These are phyloP conservation scores for Acephala macrosclerotiorum DNA, from an alignment of 2,329 filamentous ascomycete species.

Conservation along the genomic window DNA sequence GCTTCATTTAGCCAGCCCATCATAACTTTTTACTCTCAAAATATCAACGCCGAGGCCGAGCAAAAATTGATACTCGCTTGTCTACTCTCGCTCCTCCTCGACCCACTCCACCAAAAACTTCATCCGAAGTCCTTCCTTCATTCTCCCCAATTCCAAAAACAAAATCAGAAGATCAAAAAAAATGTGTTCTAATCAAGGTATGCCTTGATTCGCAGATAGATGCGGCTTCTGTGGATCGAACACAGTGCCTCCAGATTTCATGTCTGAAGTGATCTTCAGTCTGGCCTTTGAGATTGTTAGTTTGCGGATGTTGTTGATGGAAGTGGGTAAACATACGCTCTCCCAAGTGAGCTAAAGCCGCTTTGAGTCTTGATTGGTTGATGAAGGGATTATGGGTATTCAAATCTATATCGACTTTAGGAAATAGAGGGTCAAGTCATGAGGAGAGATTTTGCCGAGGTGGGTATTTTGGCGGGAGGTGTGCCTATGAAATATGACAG, in stretches of 20 bases:
- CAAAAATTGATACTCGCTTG: no score
- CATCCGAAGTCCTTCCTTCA: no score
- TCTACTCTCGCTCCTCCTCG: no score
- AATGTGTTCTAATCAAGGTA: background rate
- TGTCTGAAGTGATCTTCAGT: background rate
- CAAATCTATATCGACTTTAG: background rate
- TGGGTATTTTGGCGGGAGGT: background rate
- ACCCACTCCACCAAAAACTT: no score
- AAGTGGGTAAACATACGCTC: background rate
- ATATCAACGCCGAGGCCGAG: no score
- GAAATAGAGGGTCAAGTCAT: background rate
- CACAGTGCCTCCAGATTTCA: background rate
- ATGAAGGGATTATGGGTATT: background rate
- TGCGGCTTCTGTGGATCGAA: slow-evolving; percentile 3
- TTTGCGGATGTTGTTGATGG: no score
- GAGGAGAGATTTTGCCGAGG: background rate
- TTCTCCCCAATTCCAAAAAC: no score
- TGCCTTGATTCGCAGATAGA: background rate
- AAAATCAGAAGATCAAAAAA: no score
- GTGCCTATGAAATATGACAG: no score
- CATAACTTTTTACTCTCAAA: no score
- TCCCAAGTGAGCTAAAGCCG: slow-evolving; percentile 3
- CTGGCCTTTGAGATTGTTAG: background rate
- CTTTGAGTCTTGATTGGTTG: background rate
- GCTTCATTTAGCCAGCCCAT: no score